These are phyloP conservation scores for Populus tremula DNA, from an alignment of 345 rosid genomes.

Conservation along the genomic window DNA sequence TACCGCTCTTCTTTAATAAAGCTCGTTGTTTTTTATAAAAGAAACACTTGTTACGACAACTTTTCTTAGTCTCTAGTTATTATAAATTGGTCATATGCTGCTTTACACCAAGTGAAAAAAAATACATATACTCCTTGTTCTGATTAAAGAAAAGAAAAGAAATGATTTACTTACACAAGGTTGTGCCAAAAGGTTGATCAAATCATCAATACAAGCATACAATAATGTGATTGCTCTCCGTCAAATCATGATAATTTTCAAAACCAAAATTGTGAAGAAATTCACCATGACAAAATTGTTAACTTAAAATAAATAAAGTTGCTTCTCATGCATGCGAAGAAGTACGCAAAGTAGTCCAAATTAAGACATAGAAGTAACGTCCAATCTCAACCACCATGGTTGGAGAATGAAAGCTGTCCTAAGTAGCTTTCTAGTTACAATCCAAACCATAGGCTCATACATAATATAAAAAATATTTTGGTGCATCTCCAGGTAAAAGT, in stretches of 20 bases:
- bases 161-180: neutral
- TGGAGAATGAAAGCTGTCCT: conserved; percentile 31
- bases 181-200: neutral
- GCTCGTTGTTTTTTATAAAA: neutral
- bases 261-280: neutral
- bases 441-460: conserved; percentile 40
- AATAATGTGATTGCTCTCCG: neutral
- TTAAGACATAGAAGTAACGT: conserved; percentile 35
- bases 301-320: neutral
- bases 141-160: neutral
- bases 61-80: neutral
- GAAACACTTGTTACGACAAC: neutral
- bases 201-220: neutral
- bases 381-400: conserved; percentile 39
- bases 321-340: conserved; percentile 10
- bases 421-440: conserved; percentile 34
- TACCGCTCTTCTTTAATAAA: neutral
- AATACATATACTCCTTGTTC: no score
- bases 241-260: neutral
- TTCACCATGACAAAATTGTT: neutral
- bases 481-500: conserved; percentile 28
- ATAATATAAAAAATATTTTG: conserved; percentile 24
- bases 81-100: neutral
- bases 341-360: conserved; percentile 33
- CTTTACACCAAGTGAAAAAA: neutral